Evolutionary conservation across 2,329 filamentous ascomycete genomes (phyloP).

Genomic region (Sordariomycetes sp.): DNA sequence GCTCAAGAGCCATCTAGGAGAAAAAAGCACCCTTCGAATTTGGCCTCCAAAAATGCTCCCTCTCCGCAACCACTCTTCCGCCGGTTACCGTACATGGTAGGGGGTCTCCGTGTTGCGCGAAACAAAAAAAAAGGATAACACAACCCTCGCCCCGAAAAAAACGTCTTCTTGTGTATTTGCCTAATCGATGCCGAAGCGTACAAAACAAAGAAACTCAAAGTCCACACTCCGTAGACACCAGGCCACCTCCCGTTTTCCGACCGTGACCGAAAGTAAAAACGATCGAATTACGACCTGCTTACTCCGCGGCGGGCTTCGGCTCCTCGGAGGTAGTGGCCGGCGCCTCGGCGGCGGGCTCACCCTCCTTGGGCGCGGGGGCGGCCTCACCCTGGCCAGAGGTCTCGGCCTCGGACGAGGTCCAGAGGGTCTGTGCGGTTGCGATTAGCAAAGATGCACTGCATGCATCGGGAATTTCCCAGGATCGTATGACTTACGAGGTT

Average conservation of each 20-base stretch:
- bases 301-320: conserved; percentile 53
- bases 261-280: conserved; percentile 25
- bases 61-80: conserved; percentile 24
- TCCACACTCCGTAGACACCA: conserved; percentile 52
- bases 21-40: conserved; percentile 37
- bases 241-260: conserved; percentile 32
- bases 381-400: conserved; percentile 45
- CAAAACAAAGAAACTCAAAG: conserved; percentile 8
- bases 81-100: conserved; percentile 22
- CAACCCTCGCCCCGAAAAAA: conserved; percentile 17
- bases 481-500: conserved; percentile 61
- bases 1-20: conserved; percentile 44
- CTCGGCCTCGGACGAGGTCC: conserved; percentile 98
- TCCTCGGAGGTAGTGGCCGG: conserved; percentile 46
- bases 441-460: neutral
- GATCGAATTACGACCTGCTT: conserved; percentile 20
- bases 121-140: conserved; percentile 6
- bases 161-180: conserved; percentile 30
- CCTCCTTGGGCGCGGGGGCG: conserved; percentile 20
- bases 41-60: conserved; percentile 24
- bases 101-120: neutral
- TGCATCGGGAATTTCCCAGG: neutral
- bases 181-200: conserved; percentile 31
- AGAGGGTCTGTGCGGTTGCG: conserved; percentile 62
- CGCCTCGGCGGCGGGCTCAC: conserved; percentile 38